Percentiles rank a stretch among this genome's conserved stretches.
Evolutionary conservation across 176 grass and related monocot genomes (phyloP).

Genomic region (Cenchrus americanus): DNA sequence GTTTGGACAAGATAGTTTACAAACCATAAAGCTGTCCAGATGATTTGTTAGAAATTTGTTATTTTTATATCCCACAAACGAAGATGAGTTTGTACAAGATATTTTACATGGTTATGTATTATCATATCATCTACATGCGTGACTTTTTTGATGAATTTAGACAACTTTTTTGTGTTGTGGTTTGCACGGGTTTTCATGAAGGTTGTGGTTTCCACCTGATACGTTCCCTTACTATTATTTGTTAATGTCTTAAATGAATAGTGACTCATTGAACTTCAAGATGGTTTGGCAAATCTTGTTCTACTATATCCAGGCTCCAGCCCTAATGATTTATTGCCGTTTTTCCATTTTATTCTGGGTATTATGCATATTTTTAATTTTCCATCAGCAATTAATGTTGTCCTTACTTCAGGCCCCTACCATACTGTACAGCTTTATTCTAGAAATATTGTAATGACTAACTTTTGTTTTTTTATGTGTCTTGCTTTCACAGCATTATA

Average conservation of each 20-base stretch:
- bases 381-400: not conserved
- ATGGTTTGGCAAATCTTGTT: not conserved
- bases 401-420: not conserved
- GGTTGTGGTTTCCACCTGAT: too few species aligned
- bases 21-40: too few species aligned
- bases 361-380: not conserved
- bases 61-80: too few species aligned
- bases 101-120: too few species aligned
- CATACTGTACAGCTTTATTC: not conserved
- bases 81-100: too few species aligned
- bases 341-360: constrained; percentile 11
- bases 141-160: too few species aligned
- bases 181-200: too few species aligned
- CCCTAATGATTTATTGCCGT: constrained; percentile 6
- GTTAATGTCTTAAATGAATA: not conserved
- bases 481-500: constrained; percentile 54
- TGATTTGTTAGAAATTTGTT: too few species aligned
- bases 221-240: not conserved
- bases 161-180: too few species aligned
- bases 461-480: constrained; percentile 10
- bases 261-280: not conserved
- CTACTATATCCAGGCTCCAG: not conserved
- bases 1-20: not conserved
- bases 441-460: not conserved
- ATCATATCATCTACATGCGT: too few species aligned